Base-by-base conservation (phyloP, 2,329 filamentous ascomycete species). In the Botrytis medusae region DNA sequence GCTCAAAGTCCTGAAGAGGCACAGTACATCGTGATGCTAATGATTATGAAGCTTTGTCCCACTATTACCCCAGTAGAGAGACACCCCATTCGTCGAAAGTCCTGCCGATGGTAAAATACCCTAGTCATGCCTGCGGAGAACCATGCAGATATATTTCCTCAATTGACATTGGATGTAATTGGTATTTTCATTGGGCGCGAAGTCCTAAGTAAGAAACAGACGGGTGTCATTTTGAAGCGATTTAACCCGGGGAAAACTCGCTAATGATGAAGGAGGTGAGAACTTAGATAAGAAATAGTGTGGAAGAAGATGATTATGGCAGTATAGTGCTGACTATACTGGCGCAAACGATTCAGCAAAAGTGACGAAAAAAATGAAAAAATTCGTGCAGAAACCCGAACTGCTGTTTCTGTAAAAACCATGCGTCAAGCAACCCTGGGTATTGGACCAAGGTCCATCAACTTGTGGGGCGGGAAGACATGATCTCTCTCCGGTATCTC, bases 71-170 rank as follows among this genome's bases (percentile, higher is more conserved):
- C 34, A 42, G 65, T 44, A 29, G 40, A 32, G 25, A 68, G 37
- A 25, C 57, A 44, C 10, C n/a, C 20, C 18, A 68, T 68, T 57
- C 34, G 65, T 57, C 42, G 48, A 42, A 57, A 68, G 65, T 22
- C 8, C 20, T 57, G 16, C 34, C 48, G 48, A 42, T n/a, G 48
- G 34, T 57, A 68, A 29, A 57, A 42, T 40, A 57, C 37, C 65
- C 65, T 57, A 57, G 64, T 42, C 16, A 40, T 29, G 29, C 34
- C 48, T 68, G 65, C 65, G 48, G 64, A 68, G 64, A 68, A 68
- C 64, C 64, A 68, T 68, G 64, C n/a, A 54, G 14, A n/a, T 29
- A 22, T 2, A 40, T 54, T 25, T 37, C 34, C 25, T 51, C 32
- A 48, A 68, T 20, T 29, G 10, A 42, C 16, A 37, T 54, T 48